Percentiles rank a stretch among this genome's conserved stretches.
phyloP scores from a whole-genome alignment of 176 grass and related monocot species.

The Pontederia paniculata region DNA sequence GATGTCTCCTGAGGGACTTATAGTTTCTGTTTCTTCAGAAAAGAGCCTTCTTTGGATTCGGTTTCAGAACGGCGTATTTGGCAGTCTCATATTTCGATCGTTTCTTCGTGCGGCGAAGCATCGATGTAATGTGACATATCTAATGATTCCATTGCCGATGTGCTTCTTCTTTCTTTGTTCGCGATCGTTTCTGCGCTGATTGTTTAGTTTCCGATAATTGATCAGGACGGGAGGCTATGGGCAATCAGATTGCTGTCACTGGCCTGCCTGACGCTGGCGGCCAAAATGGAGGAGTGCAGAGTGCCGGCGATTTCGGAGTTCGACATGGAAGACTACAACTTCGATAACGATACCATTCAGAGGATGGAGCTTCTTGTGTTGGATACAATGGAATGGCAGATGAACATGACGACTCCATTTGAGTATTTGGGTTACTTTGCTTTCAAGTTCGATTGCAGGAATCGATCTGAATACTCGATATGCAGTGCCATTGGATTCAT shows the following conservation, averaged over 20 bases:
- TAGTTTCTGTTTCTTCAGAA: slow-evolving; percentile 38
- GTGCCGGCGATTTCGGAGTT: slow-evolving; percentile 50
- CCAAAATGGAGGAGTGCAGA: slow-evolving; percentile 79
- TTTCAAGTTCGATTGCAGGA: slow-evolving; percentile 19
- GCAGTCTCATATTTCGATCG: slow-evolving; percentile 74
- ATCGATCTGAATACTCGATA: neutral
- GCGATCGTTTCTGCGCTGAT: neutral
- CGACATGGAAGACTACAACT: slow-evolving; percentile 25
- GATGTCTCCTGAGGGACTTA: neutral
- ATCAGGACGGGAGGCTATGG: slow-evolving; percentile 56
- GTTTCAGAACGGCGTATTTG: slow-evolving; percentile 57
- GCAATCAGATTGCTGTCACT: slow-evolving; percentile 45
- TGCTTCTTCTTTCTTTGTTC: neutral
- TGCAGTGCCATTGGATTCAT: slow-evolving; percentile 23
- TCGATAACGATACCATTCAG: slow-evolving; percentile 32
- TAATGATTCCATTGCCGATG: neutral
- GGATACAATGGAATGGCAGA: slow-evolving; percentile 64
- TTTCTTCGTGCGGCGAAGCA: slow-evolving; percentile 48
- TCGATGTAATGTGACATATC: slow-evolving; percentile 41
- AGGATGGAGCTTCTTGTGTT: slow-evolving; percentile 87
- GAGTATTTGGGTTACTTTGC: slow-evolving; percentile 56
- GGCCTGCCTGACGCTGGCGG: slow-evolving; percentile 73
- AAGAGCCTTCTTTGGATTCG: slow-evolving; percentile 48
- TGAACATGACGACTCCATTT: slow-evolving; percentile 60
- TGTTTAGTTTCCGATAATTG: slow-evolving; percentile 9